These are phyloP conservation scores for Fusarium burgessii DNA, from an alignment of 2,329 filamentous ascomycete species.

Conservation along the genomic window DNA sequence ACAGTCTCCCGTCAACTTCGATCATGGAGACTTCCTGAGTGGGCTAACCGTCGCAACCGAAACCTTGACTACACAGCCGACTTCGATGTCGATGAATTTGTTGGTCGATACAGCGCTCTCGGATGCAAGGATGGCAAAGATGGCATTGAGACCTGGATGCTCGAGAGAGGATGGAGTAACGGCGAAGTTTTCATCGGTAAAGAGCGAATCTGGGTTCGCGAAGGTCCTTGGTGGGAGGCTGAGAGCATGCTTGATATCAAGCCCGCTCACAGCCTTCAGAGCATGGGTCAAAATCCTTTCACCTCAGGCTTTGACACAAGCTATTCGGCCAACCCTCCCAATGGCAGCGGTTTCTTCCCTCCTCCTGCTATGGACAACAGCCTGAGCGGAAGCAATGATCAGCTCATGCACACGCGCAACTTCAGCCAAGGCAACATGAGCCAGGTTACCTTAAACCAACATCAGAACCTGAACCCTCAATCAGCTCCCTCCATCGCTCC, in stretches of 20 bases:
- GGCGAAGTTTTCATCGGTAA: conserved; percentile 92
- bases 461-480: conserved; percentile 51
- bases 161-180: conserved; percentile 98
- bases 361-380: conserved; percentile 69
- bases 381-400: conserved; percentile 77
- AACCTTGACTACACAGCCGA: conserved; percentile 96
- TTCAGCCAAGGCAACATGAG: conserved; percentile 68
- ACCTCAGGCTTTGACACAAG: conserved; percentile 71
- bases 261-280: conserved; percentile 63
- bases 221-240: conserved; percentile 96
- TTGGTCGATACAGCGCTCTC: conserved; percentile 81
- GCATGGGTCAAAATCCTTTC: conserved; percentile 61
- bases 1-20: conserved; percentile 92
- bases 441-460: conserved; percentile 63
- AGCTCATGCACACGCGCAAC: conserved; percentile 73
- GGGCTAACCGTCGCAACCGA: conserved; percentile 93
- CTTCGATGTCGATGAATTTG: conserved; percentile 94
- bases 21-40: conserved; percentile 93
- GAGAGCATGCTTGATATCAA: conserved; percentile 96
- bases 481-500: conserved; percentile 71
- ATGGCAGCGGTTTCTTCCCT: conserved; percentile 77
- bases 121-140: conserved; percentile 92
- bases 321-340: conserved; percentile 76
- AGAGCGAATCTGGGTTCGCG: conserved; percentile 95
- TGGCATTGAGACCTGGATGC: conserved; percentile 92